Percentiles rank a stretch among this genome's conserved stretches.
Conservation (phyloP, 192 early-diverging fungal species). For the Backusella australiensis region DNA sequence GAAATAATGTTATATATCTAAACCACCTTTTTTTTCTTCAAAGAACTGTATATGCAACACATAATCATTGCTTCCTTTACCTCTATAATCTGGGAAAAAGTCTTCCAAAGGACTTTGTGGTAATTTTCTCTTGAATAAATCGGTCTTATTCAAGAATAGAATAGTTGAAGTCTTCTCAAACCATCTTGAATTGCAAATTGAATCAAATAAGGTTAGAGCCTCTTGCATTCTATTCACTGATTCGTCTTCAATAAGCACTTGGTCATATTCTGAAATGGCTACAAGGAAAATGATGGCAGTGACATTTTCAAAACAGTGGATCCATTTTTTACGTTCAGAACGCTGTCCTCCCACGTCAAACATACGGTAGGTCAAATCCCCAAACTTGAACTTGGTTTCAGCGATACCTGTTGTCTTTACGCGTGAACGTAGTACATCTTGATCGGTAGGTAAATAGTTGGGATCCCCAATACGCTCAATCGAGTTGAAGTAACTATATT, state of each 20-base stretch:
- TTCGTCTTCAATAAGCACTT: constrained; percentile 43
- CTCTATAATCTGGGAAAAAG: constrained; percentile 88
- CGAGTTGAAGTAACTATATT: constrained; percentile 82
- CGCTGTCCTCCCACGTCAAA: constrained; percentile 46
- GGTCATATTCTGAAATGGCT: constrained; percentile 41
- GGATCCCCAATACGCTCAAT: constrained; percentile 82
- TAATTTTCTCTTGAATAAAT: constrained; percentile 91
- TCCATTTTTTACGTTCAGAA: constrained; percentile 40
- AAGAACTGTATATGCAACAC: not conserved
- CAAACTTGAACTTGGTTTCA: constrained; percentile 92
- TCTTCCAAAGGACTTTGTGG: constrained; percentile 73
- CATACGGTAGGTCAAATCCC: constrained; percentile 62
- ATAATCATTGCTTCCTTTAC: constrained; percentile 13
- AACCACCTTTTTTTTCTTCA: not conserved
- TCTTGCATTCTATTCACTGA: constrained; percentile 96
- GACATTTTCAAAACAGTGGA: constrained; percentile 39
- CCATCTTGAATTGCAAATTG: constrained; percentile 96
- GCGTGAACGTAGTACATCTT: constrained; percentile 90
- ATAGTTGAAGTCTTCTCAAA: constrained; percentile 95
- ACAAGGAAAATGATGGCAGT: constrained; percentile 40
- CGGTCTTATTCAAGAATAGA: constrained; percentile 97
- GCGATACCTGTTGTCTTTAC: constrained; percentile 97
- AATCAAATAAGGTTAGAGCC: constrained; percentile 92
- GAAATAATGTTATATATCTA: not conserved
- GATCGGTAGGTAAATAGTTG: constrained; percentile 87